Evolutionary conservation across 2,329 filamentous ascomycete genomes (phyloP), one percentile per base, ranked within the genome.

Genomic region (Sphaerostilbella broomeana): DNA sequence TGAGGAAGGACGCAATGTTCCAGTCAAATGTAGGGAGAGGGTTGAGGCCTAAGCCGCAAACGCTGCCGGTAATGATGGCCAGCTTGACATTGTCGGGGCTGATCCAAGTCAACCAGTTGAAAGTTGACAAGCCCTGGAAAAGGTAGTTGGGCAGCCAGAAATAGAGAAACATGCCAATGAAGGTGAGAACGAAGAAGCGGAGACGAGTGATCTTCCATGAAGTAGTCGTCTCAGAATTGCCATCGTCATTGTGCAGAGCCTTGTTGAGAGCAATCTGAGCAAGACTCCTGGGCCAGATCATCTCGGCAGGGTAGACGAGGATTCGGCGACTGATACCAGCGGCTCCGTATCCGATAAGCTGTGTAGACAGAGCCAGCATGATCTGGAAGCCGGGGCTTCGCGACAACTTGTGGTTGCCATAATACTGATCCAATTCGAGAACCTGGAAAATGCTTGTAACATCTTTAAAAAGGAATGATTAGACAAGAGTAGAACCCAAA

Each of bases 31-130:
- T 64, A 1, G 63, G 59, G 1, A 61, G 28, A 1, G 58, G 59
- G 33, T 64, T 64, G 16, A 65, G 30, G 1, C 63, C 64, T 2
- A 67, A 47, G 2, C 63, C 63, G 10, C 57, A 63, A 0, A 53
- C 56, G 10, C 54, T 53, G 5, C 64, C 64, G 0, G 56, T 50
- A 15, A 68, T 50, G 6, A 59, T 43, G 6, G 57, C 55, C 2
- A 67, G 50, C 2, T 51, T 58, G 19, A 58, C 45, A 32, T 60
- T 67, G 19, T 56, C 47, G 0, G 68, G 69, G 0, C 62, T 56
- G 32, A 73, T 72, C 70, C 70, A 75, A 0, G 64, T 65, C 19
- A 70, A 60, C 68, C 69, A 75, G 52, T 64, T 68, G 50, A 73
- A 74, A 13, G 60, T 43, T 3, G 59, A 61, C 4, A 73, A 47